Evolutionary conservation across 257 asterid genomes (phyloP), one percentile per base, ranked within the genome.

Genomic region (Forsythia viridissima): DNA sequence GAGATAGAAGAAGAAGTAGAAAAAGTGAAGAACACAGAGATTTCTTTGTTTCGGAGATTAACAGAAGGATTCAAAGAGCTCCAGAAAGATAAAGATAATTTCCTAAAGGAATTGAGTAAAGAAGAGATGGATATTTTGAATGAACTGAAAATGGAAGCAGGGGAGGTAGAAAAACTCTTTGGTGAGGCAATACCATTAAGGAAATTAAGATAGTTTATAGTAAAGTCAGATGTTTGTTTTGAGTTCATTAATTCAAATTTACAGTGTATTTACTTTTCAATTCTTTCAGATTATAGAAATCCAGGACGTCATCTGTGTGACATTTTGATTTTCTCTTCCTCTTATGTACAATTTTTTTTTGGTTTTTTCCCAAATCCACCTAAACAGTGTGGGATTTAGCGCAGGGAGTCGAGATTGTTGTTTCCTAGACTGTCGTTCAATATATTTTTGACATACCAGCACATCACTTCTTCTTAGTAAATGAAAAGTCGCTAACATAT

Each of bases 91-190:
- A 91, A 89, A 61, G 92, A 93, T 79, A 84, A 92, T 83, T 88
- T 95, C 72, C 74, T 95, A 4, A 20, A 83, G 36, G 94, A 93
- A 86, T 86, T 95, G 57, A 92, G 90, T 75, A 86, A 86, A 84
- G 97, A 95, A 85, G 98, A 95, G 79, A 93, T 87, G 98, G 97
- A 93, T 65, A n/a, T 90, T 78, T 77, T 95, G 82, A 83, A 78
- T 78, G 91, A 81, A 73, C 94, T 93, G 16, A 82, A 93, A 83
- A 84, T 95, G 99, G 97, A 93, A 80, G 99, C 99, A 9, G 83
- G 34, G 76, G 94, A 95, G 77, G 94, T 95, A 16, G 99, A 93
- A 74, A 87, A 91, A 71, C 91, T 93, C 36, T 95, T 93, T 79
- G 92, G 99, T 3, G 40, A 73, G 24, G 96, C 98, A 43, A 30